phyloP scores from a whole-genome alignment of 495 filamentous ascomycete species.

The Penicillium pancosmium region DNA sequence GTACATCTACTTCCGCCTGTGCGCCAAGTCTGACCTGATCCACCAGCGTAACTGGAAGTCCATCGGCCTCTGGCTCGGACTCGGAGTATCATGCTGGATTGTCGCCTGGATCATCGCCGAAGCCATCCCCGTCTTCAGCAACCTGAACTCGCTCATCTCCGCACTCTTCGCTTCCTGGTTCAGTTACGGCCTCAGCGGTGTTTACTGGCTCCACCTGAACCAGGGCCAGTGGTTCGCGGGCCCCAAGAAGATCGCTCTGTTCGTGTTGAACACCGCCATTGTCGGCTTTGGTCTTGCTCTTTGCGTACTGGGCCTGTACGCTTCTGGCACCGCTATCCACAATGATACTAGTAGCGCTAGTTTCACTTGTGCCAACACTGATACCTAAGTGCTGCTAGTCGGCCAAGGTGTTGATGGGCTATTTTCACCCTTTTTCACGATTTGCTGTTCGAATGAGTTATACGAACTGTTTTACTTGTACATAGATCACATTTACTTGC shows the following conservation, averaged over 20 bases:
- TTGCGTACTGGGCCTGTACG: slow-evolving; percentile 43
- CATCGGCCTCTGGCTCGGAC: slow-evolving; percentile 54
- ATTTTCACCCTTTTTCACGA: slow-evolving; percentile 9
- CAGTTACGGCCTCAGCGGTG: slow-evolving; percentile 44
- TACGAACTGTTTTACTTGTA: slow-evolving; percentile 7
- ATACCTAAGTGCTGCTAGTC: slow-evolving; percentile 14
- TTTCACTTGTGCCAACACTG: slow-evolving; percentile 39
- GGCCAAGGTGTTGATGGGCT: not conserved
- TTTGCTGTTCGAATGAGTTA: slow-evolving; percentile 1
- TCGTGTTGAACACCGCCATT: slow-evolving; percentile 32
- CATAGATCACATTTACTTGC: slow-evolving; percentile 11
- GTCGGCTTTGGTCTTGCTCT: slow-evolving; percentile 28
- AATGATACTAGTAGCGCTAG: slow-evolving; percentile 33
- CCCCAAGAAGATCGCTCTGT: slow-evolving; percentile 36
- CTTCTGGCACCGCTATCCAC: slow-evolving; percentile 46
- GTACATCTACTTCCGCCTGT: slow-evolving; percentile 68
- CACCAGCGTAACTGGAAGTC: slow-evolving; percentile 53
- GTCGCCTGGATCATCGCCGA: slow-evolving; percentile 70
- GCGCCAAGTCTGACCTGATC: slow-evolving; percentile 54
- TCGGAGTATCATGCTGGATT: slow-evolving; percentile 58
- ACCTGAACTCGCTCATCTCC: slow-evolving; percentile 55
- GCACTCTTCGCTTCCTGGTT: slow-evolving; percentile 47
- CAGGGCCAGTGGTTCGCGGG: slow-evolving; percentile 33
- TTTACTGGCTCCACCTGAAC: slow-evolving; percentile 50
- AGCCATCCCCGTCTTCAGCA: slow-evolving; percentile 69